Percentiles rank a stretch among this genome's conserved stretches.
Evolutionary conservation across 768 basidiomycete genomes (phyloP).

Genomic region (Paxillus rubicundulus): DNA sequence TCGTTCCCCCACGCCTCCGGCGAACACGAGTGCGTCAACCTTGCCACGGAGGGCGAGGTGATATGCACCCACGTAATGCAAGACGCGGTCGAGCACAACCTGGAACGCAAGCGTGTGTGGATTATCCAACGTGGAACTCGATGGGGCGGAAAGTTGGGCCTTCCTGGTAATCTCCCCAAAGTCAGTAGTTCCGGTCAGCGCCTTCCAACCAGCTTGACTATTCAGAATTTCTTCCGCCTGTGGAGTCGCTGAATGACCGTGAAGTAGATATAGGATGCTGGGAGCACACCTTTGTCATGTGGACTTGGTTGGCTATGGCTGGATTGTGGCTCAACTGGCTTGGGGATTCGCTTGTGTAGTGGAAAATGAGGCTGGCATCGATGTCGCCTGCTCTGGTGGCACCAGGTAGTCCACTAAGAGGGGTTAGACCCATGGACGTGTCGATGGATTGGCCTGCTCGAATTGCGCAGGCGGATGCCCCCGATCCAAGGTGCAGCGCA

Average conservation of each 20-base stretch:
- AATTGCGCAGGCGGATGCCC: slow-evolving; percentile 81
- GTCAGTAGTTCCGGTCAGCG: slow-evolving; percentile 77
- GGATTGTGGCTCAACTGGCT: slow-evolving; percentile 52
- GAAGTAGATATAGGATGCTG: background rate
- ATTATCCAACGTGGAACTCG: slow-evolving; percentile 28
- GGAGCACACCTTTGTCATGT: slow-evolving; percentile 47
- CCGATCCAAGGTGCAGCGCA: slow-evolving; percentile 86
- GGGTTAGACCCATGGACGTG: slow-evolving; percentile 91
- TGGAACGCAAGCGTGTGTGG: slow-evolving; percentile 65
- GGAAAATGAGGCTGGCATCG: slow-evolving; percentile 88
- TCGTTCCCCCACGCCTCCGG: slow-evolving; percentile 86
- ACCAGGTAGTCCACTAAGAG: slow-evolving; percentile 83
- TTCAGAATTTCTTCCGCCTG: slow-evolving; percentile 75
- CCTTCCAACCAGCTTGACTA: slow-evolving; percentile 73
- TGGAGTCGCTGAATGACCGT: background rate
- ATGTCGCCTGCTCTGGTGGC: slow-evolving; percentile 82
- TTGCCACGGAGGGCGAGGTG: slow-evolving; percentile 64
- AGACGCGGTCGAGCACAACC: slow-evolving; percentile 73
- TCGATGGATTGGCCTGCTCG: slow-evolving; percentile 71
- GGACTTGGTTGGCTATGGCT: slow-evolving; percentile 42
- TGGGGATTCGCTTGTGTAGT: slow-evolving; percentile 56
- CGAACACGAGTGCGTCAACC: slow-evolving; percentile 81
- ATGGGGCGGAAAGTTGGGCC: slow-evolving; percentile 29
- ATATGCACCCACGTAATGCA: slow-evolving; percentile 72
- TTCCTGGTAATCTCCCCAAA: slow-evolving; percentile 65